Conservation (phyloP, 306 rosid genomes). For the Mucuna pruriens region DNA sequence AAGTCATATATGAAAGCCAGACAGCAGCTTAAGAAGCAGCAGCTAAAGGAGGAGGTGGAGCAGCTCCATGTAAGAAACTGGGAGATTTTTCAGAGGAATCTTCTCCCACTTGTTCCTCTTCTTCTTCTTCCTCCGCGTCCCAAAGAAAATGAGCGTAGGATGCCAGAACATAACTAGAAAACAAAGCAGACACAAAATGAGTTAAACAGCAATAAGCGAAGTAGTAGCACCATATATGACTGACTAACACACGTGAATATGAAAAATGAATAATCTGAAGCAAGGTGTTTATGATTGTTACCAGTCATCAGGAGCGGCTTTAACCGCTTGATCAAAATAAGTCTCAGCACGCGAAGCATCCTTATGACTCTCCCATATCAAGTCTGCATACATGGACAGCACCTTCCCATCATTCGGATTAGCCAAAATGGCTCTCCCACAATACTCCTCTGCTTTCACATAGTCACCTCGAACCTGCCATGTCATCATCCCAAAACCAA, state of each 20-base stretch:
- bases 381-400: conserved; percentile 76
- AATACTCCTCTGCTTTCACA: conserved; percentile 84
- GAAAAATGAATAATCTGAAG: neutral
- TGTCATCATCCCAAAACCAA: conserved; percentile 18
- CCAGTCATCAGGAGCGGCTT: conserved; percentile 84
- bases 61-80: conserved; percentile 56
- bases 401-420: conserved; percentile 70
- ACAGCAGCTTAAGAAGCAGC: conserved; percentile 60
- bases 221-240: neutral
- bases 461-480: conserved; percentile 63
- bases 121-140: conserved; percentile 80
- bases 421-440: conserved; percentile 82
- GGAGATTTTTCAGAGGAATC: conserved; percentile 36
- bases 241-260: no score
- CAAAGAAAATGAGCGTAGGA: conserved; percentile 88
- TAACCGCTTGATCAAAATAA: conserved; percentile 75
- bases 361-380: conserved; percentile 76
- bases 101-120: conserved; percentile 42
- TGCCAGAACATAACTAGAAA: conserved; percentile 82
- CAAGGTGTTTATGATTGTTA: neutral
- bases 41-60: conserved; percentile 58
- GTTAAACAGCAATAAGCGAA: neutral
- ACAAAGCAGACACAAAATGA: conserved; percentile 27
- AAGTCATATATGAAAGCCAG: conserved; percentile 42
- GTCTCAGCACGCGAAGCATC: conserved; percentile 77